Base-by-base conservation (phyloP, 495 filamentous ascomycete species). In the Durotheca rogersii region DNA sequence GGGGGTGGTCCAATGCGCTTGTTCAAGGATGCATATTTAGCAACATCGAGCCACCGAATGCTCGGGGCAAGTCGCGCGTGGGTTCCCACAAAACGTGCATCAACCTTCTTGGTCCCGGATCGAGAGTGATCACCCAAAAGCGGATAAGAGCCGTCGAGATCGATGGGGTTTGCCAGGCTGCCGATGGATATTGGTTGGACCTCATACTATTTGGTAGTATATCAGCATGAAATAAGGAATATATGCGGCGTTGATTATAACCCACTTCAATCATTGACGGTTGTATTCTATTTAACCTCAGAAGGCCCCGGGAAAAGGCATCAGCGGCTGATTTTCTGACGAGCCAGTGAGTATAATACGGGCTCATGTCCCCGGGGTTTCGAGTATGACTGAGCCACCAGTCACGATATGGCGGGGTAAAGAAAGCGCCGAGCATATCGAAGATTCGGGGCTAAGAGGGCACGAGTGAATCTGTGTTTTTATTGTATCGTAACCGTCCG, bases 361-460 rank as follows among this genome's bases (percentile, higher is more conserved):
- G 43, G 6, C 23, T 44, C 35, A 51, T 51, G 11, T 7, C 16
- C 25, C 30, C 38, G 12, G 62, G 59, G 18, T 54, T 32, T 36
- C 21, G 47, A 20, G 42, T 45, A 41, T 65, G 60, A 21, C 50
- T 53, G 14, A 65, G 41, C 65, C 58, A 65, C 62, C 65, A 67
- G 36, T 65, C 62, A 12, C 61, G 59, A 40, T 65, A 63, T 11
- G 43, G 46, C 2, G 56, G 59, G 9, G 56, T 53, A 15, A 67
- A 61, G 47, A 65, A 67, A 19, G 58, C 61, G 21, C 61, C 61
- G n/a, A 67, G 60, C 60, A 64, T 62, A 14, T 47, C 53, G 17
- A 37, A 21, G 37, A 57, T 40, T 6, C 21, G 15, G 1, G 14
- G n/a, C 53, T 51, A 47, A 38, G 1, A 44, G 37, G 21, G 16